Base-by-base conservation (phyloP, 2,329 filamentous ascomycete species). In the Hypoxylon sp. region DNA sequence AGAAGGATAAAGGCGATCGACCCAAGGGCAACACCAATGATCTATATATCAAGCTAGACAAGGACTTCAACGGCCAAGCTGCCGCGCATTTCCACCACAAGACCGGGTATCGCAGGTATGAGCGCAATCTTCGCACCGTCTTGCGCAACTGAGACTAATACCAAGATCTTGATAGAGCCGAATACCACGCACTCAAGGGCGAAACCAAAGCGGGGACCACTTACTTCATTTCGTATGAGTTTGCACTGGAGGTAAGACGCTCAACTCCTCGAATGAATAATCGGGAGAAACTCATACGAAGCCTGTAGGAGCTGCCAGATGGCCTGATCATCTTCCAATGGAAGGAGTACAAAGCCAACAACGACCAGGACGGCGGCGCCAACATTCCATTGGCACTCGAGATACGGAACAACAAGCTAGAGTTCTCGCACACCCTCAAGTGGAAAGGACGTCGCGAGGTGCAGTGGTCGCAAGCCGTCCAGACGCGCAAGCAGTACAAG, bases 71-170 rank as follows among this genome's bases (percentile, higher is more conserved):
- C 7, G 50, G 50, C 3, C 43, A 31, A 1, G 20, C 37, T 11
- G 52, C 53, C 17, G 53, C 50, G n/a, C 57, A 57, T 29, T 55
- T 60, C 36, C 57, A 60, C 25, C 57, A 56, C 11, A 55, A 50
- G 27, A 37, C 51, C 2, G 53, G 38, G 3, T 34, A 51, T n/a
- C 55, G 55, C 23, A 53, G 57, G 57, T 60, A 26, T 17, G 13
- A 34, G 26, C 6, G 16, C 4, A n/a, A 2, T 5, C 8, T 15
- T 7, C 13, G 1, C 6, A 7, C n/a, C 1, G 17, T 23, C 15
- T 15, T 8, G 7, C 12, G 7, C n/a, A n/a, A 16, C 8, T 7
- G 5, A 21, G 6, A 43, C 43, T 58, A 19, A 49, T 8, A 23
- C 1, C 13, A 17, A 8, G 5, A n/a, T 13, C 23, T 16, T 13